phyloP scores from a whole-genome alignment of 306 rosid species.

The Vigna radiata region DNA sequence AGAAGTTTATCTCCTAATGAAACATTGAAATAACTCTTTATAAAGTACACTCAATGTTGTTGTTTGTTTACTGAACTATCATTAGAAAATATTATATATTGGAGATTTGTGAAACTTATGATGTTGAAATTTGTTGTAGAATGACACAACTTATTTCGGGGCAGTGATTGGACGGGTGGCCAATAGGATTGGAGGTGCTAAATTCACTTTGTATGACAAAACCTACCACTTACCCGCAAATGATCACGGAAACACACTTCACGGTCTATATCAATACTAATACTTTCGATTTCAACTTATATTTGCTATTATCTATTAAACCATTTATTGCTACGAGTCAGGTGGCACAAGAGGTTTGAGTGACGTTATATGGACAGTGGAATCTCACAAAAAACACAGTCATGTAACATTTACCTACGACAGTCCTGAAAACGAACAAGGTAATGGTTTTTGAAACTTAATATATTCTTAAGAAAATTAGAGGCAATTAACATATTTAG shows the following conservation, averaged over 20 bases:
- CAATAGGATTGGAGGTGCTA: slow-evolving; percentile 55
- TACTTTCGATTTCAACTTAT: background rate
- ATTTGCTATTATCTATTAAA: background rate
- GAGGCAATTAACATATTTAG: background rate
- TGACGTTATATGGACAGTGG: slow-evolving; percentile 65
- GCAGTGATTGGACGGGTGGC: slow-evolving; percentile 57
- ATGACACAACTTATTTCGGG: slow-evolving; percentile 49
- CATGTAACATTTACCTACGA: slow-evolving; percentile 60
- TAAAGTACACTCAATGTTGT: slow-evolving; percentile 8
- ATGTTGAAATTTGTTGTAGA: slow-evolving; percentile 40
- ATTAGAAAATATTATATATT: background rate
- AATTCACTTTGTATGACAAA: slow-evolving; percentile 48
- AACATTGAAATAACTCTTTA: background rate
- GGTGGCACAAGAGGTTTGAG: slow-evolving; percentile 71
- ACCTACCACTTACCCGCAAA: slow-evolving; percentile 52
- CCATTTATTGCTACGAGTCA: slow-evolving; percentile 29
- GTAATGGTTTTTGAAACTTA: slow-evolving; percentile 40
- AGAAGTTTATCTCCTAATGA: background rate
- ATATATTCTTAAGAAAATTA: background rate
- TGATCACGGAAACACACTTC: slow-evolving; percentile 55
- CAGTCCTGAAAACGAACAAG: slow-evolving; percentile 69
- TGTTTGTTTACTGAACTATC: background rate
- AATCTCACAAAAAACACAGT: slow-evolving; percentile 45
- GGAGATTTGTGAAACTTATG: slow-evolving; percentile 19
- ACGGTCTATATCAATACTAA: slow-evolving; percentile 31